phyloP scores from a whole-genome alignment of 2,329 filamentous ascomycete species.

The Alternaria tenuissima region DNA sequence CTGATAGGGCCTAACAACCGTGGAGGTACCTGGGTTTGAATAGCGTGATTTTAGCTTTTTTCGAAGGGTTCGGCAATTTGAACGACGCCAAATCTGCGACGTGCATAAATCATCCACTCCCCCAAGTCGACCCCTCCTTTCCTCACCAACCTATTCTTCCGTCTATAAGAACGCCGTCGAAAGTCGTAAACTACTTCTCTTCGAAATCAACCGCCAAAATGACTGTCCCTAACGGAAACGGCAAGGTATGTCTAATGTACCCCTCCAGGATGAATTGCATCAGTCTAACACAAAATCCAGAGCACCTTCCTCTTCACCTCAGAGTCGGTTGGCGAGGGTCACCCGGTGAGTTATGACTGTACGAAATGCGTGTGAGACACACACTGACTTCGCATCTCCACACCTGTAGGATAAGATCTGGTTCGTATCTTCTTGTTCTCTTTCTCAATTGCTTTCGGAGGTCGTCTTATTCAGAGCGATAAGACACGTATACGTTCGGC shows the following conservation, averaged over 20 bases:
- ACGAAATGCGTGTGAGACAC: too few relatives aligned
- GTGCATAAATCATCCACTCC: conserved; percentile 32
- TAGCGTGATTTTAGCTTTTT: too few relatives aligned
- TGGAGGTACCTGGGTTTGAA: too few relatives aligned
- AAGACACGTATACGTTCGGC: conserved; percentile 9
- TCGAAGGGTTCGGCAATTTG: conserved; percentile 36
- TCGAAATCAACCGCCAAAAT: conserved; percentile 28
- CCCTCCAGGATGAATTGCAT: conserved; percentile 9
- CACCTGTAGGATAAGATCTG: conserved; percentile 79
- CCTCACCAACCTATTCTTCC: conserved; percentile 23
- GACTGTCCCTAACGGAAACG: conserved; percentile 38
- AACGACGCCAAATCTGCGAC: background rate
- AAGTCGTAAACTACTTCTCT: background rate
- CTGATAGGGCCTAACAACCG: too few relatives aligned
- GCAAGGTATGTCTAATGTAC: conserved; percentile 35
- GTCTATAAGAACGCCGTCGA: conserved; percentile 38
- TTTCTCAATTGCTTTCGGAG: background rate
- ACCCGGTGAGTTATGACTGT: conserved; percentile 61
- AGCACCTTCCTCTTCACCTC: conserved; percentile 59
- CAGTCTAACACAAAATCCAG: conserved; percentile 33
- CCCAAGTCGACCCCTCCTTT: conserved; percentile 12
- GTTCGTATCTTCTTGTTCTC: conserved; percentile 48
- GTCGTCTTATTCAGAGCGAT: background rate
- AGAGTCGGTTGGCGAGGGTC: conserved; percentile 59
- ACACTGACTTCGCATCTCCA: too few relatives aligned